Evolutionary conservation across 768 basidiomycete species (phyloP), one percentile per base, ranked within the genome.

Genomic region (Lyophyllum semitale): DNA sequence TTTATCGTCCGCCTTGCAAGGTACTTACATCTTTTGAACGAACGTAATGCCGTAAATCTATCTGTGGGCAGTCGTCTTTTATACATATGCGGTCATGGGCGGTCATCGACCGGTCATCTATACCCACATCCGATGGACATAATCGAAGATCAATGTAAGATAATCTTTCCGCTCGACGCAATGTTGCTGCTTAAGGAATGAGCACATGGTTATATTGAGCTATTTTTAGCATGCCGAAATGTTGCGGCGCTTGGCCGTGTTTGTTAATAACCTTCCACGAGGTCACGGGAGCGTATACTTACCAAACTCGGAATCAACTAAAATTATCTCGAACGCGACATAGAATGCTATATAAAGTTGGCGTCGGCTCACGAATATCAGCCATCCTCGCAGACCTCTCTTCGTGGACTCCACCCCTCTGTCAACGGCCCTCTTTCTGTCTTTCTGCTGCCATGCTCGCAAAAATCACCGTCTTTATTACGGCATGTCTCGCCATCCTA

Each of bases 391-490:
- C 40, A 42, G 53, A 42, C 22, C 59, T 45, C 35, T 25, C 18
- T 25, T 30, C 42, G 41, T 55, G 41, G 30, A 47, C 15, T 32
- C n/a, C 35, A 41, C 32, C 40, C 51, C 20, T 53, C 51, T 26
- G 20, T 48, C 44, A 48, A 26, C 2, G 12, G 37, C 40, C 26
- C 43, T 49, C 23, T n/a, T n/a, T n/a, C 27, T 47, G 9, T 48
- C 46, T 33, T 47, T 12, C 43, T 30, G 12, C 29, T 26, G 26
- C 41, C 40, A 63, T 63, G 61, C 55, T 62, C 33, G 27, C 49
- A 30, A 52, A 55, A 49, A 43, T 33, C 20, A 22, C 59, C 22
- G 33, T 60, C 7, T 45, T 63, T 22, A 35, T 47, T 8, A 49
- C 56, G 17, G 49, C 48, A 2, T 61, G 35, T 20, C 54, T 63